phyloP scores from a whole-genome alignment of 352 stramenopile species.

The Globisporangium ultimum region DNA sequence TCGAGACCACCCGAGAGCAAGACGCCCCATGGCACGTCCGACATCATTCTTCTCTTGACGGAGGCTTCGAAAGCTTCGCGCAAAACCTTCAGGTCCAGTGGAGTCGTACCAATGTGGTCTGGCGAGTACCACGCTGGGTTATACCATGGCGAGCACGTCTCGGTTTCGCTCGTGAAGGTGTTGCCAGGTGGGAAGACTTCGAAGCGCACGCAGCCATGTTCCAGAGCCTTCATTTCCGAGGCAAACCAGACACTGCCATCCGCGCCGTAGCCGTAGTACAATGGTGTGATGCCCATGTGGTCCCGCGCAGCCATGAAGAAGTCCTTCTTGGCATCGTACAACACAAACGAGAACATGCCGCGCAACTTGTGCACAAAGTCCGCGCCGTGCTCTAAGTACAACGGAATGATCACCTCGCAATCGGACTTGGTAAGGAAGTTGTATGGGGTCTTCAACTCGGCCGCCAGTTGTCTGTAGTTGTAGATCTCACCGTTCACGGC shows the following conservation, averaged over 20 bases:
- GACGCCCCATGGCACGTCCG: conserved; percentile 98
- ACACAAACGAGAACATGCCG: conserved; percentile 99
- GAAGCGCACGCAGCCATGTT: conserved; percentile 82
- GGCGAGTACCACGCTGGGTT: conserved; percentile 91
- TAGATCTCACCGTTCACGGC: conserved; percentile 99
- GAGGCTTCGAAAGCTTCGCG: conserved; percentile 92
- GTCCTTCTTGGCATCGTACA: conserved; percentile 94
- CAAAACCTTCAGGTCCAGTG: conserved; percentile 73
- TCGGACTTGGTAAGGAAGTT: conserved; percentile 95
- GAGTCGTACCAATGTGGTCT: conserved; percentile 53
- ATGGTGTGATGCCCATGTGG: conserved; percentile 97
- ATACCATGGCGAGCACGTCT: conserved; percentile 95
- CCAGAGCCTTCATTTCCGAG: conserved; percentile 97
- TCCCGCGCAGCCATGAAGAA: conserved; percentile 94
- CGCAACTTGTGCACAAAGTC: conserved; percentile 91
- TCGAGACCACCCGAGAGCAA: conserved; percentile 97
- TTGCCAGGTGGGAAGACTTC: conserved; percentile 91
- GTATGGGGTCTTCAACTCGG: conserved; percentile 85
- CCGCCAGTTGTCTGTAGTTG: conserved; percentile 98
- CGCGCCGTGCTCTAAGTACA: conserved; percentile 91
- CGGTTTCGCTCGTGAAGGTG: conserved; percentile 81
- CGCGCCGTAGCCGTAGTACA: conserved; percentile 98
- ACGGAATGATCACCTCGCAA: conserved; percentile 97
- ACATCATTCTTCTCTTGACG: conserved; percentile 98
- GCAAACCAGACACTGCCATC: conserved; percentile 97